phyloP scores from a whole-genome alignment of 1,284 basidiomycete species.

The Baeospora myosura region DNA sequence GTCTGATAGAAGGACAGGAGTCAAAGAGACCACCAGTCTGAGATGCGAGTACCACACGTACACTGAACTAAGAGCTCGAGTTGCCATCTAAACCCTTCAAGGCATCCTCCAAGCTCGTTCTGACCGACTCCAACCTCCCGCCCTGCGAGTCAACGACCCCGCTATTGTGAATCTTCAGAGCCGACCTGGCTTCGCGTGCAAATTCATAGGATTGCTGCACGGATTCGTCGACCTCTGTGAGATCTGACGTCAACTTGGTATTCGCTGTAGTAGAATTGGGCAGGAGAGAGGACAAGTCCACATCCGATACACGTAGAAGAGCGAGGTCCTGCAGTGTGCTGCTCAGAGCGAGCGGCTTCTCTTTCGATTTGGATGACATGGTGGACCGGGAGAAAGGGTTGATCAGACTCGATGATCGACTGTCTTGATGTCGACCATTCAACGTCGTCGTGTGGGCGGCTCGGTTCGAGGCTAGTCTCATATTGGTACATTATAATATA shows the following conservation, averaged over 20 bases:
- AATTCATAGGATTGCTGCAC: conserved; percentile 1
- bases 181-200: background rate
- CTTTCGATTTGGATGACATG: background rate
- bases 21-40: too few relatives aligned
- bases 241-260: background rate
- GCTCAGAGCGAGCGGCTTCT: conserved; percentile 4
- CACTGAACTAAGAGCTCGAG: too few relatives aligned
- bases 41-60: too few relatives aligned
- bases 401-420: too few relatives aligned
- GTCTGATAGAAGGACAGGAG: too few relatives aligned
- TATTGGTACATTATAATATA: background rate
- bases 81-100: background rate
- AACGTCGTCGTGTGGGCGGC: too few relatives aligned
- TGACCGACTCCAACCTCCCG: background rate
- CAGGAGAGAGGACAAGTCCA: background rate
- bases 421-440: too few relatives aligned
- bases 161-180: background rate
- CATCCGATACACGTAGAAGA: background rate
- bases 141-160: background rate
- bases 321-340: conserved; percentile 3
- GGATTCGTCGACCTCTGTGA: background rate
- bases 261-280: background rate
- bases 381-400: too few relatives aligned
- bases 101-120: conserved; percentile 2
- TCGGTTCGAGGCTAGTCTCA: background rate